Conservation (phyloP, 139 green algal species). For the Coelastrella sp. region DNA sequence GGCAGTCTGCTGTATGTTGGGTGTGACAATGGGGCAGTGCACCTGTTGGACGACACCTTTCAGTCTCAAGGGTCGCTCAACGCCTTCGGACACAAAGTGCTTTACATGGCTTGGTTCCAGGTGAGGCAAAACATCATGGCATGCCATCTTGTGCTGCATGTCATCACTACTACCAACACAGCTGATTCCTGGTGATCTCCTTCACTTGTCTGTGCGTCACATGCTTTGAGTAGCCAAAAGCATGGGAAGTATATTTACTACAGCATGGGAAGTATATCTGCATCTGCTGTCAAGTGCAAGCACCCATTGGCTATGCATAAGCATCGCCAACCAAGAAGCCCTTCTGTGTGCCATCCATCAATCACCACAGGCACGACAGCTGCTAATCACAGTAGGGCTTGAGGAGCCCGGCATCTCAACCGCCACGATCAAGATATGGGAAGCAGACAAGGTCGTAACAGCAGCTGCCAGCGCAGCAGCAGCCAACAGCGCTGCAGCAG, state of each 20-base stretch:
- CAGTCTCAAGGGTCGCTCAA: slow-evolving; percentile 44
- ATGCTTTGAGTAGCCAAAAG: no score
- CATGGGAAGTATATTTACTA: no score
- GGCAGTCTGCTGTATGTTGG: slow-evolving; percentile 65
- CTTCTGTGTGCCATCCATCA: no score
- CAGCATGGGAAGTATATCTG: no score
- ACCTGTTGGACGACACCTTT: slow-evolving; percentile 58
- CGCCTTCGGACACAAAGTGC: slow-evolving; percentile 61
- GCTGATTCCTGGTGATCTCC: no score
- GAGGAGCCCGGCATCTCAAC: slow-evolving; percentile 70
- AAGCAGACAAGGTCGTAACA: slow-evolving; percentile 17
- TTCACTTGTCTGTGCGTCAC: no score
- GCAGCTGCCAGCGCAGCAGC: slow-evolving; percentile 4
- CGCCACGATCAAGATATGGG: slow-evolving; percentile 74
- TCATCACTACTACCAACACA: no score
- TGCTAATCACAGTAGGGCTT: slow-evolving; percentile 63
- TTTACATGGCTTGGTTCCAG: slow-evolving; percentile 62
- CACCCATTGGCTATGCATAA: no score
- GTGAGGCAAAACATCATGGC: no score
- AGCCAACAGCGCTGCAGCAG: slow-evolving; percentile 8
- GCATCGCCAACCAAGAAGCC: no score
- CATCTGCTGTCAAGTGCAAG: no score
- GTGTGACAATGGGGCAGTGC: slow-evolving; percentile 67
- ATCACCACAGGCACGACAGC: slow-evolving; percentile 37
- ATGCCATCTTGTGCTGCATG: no score